phyloP scores from a whole-genome alignment of 768 basidiomycete species.

The Boletus tylopilopsis region DNA sequence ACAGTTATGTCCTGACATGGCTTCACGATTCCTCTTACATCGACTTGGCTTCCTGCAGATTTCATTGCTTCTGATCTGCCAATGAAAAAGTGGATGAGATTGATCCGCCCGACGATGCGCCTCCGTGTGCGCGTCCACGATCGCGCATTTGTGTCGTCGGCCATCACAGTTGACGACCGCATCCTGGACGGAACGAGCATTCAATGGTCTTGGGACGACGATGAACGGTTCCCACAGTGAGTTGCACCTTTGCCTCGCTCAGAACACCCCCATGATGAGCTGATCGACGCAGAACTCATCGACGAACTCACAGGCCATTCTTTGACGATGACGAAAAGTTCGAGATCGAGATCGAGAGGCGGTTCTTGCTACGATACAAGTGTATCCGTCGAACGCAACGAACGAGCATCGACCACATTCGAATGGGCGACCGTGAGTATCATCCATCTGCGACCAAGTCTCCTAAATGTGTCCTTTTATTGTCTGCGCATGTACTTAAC shows the following conservation, averaged over 20 bases:
- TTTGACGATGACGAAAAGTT: slow-evolving; percentile 15
- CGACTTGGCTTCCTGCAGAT: slow-evolving; percentile 5
- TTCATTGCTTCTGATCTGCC: slow-evolving; percentile 25
- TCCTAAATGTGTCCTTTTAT: not conserved
- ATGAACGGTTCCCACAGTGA: slow-evolving; percentile 12
- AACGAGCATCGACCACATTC: slow-evolving; percentile 19
- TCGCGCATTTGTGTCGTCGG: slow-evolving; percentile 14
- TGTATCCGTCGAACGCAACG: slow-evolving; percentile 24
- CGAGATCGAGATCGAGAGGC: slow-evolving; percentile 19
- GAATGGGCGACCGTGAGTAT: slow-evolving; percentile 16
- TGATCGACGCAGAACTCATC: slow-evolving; percentile 2
- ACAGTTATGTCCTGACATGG: not conserved
- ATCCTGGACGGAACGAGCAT: not conserved
- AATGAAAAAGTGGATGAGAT: slow-evolving; percentile 13
- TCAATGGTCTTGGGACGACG: slow-evolving; percentile 15
- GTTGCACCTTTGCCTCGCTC: not conserved
- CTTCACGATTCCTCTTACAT: not conserved
- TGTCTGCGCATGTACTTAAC: not conserved
- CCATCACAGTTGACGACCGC: slow-evolving; percentile 6
- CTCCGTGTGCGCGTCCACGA: slow-evolving; percentile 13
- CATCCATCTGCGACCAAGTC: not conserved
- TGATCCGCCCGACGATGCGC: slow-evolving; percentile 22
- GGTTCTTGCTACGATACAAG: slow-evolving; percentile 18
- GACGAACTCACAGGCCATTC: slow-evolving; percentile 4
- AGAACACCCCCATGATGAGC: not conserved